A percentile compares a stretch with the other conserved stretches of the same genome.
Conservation (phyloP, 2,329 filamentous ascomycete genomes). For the Plenodomus lindquistii region DNA sequence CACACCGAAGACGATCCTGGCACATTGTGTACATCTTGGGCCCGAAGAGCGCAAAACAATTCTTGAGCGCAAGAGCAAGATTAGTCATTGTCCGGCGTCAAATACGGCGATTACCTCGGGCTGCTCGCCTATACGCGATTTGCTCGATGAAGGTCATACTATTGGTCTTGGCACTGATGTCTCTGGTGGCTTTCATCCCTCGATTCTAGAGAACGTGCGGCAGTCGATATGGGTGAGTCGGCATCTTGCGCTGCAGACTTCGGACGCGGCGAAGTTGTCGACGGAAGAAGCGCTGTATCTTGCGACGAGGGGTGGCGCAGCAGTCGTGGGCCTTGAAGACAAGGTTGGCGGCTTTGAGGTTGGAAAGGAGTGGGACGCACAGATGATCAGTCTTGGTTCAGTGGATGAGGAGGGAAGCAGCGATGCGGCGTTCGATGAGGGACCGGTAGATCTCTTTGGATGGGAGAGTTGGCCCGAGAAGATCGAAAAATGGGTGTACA, state of each 20-base stretch:
- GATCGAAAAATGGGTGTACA: constrained; percentile 93
- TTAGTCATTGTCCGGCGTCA: constrained; percentile 85
- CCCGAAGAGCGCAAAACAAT: constrained; percentile 69
- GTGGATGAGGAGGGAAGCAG: constrained; percentile 36
- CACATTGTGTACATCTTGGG: constrained; percentile 79
- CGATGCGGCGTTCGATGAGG: constrained; percentile 53
- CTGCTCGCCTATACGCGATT: constrained; percentile 71
- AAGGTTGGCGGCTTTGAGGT: constrained; percentile 80
- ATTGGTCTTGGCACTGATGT: constrained; percentile 92
- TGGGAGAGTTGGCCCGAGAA: constrained; percentile 87
- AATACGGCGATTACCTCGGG: constrained; percentile 85
- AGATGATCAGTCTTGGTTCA: constrained; percentile 69
- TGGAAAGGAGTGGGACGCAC: constrained; percentile 89
- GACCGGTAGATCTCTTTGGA: constrained; percentile 85
- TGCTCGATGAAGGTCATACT: constrained; percentile 74
- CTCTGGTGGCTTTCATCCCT: constrained; percentile 81
- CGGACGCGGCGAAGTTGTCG: constrained; percentile 65
- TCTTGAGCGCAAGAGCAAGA: constrained; percentile 62
- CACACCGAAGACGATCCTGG: constrained; percentile 74
- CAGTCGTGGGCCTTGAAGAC: constrained; percentile 73
- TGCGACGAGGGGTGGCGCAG: constrained; percentile 84
- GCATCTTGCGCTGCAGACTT: constrained; percentile 63
- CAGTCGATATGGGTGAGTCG: constrained; percentile 80
- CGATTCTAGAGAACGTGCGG: constrained; percentile 79
- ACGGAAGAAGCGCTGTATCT: constrained; percentile 86